Conservation (phyloP, 345 rosid genomes). For the Kernera saxatilis region DNA sequence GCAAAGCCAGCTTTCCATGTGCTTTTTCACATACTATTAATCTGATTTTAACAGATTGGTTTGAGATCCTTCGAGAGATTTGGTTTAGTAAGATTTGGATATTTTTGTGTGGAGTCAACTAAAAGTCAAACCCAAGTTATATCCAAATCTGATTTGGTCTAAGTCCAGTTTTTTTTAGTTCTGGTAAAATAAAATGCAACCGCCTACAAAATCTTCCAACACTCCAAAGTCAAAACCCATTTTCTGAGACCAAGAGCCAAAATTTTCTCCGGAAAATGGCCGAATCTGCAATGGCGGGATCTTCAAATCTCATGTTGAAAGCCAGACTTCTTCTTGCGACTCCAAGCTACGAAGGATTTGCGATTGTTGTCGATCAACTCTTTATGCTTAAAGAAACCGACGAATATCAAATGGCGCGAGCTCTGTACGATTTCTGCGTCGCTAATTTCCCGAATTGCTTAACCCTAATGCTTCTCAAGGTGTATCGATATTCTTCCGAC, state of each 20-base stretch:
- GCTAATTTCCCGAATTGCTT: background rate
- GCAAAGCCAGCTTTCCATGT: background rate
- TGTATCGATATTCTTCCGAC: background rate
- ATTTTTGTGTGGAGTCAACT: no score
- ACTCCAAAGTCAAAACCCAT: no score
- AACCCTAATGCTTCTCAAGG: no score
- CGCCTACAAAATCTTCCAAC: no score
- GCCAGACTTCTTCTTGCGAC: background rate
- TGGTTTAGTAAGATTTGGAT: no score
- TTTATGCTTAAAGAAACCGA: background rate
- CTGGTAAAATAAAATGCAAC: no score
- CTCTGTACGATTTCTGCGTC: background rate
- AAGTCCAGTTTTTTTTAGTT: no score
- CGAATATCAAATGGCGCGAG: background rate
- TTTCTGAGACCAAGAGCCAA: background rate
- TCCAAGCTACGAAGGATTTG: background rate
- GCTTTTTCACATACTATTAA: background rate
- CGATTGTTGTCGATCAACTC: background rate
- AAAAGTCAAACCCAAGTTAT: no score
- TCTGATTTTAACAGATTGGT: background rate
- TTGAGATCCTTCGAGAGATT: no score
- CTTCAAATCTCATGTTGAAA: background rate
- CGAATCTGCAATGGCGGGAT: background rate
- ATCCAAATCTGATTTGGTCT: no score
- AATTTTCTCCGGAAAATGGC: background rate